Evolutionary conservation across 2,329 filamentous ascomycete genomes (phyloP).

Genomic region (Aspergillus proliferans): DNA sequence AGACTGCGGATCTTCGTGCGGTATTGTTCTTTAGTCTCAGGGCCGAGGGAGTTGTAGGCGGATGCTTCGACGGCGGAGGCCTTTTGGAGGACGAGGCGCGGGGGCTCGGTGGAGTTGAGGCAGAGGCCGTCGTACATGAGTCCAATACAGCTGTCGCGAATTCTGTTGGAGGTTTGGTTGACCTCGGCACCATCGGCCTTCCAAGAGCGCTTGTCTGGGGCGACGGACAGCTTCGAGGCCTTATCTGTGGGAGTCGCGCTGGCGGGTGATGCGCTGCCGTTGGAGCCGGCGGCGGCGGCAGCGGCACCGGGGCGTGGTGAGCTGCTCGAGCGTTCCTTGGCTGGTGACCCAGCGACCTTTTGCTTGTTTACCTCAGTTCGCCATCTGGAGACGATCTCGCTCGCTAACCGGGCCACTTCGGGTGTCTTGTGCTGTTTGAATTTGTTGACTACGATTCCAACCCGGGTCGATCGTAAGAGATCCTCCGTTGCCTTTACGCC

Average conservation of each 20-base stretch:
- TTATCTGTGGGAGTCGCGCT: conserved; percentile 41
- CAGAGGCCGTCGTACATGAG: conserved; percentile 92
- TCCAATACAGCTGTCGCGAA: conserved; percentile 79
- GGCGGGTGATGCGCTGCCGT: conserved; percentile 51
- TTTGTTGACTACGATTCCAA: conserved; percentile 84
- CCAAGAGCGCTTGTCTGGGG: conserved; percentile 72
- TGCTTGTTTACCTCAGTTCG: conserved; percentile 44
- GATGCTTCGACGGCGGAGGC: conserved; percentile 71
- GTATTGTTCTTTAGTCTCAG: conserved; percentile 67
- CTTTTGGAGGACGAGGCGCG: conserved; percentile 61
- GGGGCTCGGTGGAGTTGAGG: conserved; percentile 53
- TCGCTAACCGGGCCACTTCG: conserved; percentile 65
- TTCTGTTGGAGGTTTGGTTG: conserved; percentile 65
- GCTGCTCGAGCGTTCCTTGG: conserved; percentile 32
- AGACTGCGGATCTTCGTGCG: conserved; percentile 84
- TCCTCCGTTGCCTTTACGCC: conserved; percentile 82
- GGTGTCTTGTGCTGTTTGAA: conserved; percentile 72
- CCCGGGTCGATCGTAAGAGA: conserved; percentile 80
- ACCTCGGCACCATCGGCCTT: conserved; percentile 74
- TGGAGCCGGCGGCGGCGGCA: conserved; percentile 42
- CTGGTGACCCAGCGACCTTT: conserved; percentile 36
- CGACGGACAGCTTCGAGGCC: conserved; percentile 49
- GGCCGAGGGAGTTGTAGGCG: conserved; percentile 63
- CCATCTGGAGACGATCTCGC: conserved; percentile 72
- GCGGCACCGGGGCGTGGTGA: conserved; percentile 44